Base-by-base conservation (phyloP, 1,284 basidiomycete species). In the Cryptococcus sp. region DNA sequence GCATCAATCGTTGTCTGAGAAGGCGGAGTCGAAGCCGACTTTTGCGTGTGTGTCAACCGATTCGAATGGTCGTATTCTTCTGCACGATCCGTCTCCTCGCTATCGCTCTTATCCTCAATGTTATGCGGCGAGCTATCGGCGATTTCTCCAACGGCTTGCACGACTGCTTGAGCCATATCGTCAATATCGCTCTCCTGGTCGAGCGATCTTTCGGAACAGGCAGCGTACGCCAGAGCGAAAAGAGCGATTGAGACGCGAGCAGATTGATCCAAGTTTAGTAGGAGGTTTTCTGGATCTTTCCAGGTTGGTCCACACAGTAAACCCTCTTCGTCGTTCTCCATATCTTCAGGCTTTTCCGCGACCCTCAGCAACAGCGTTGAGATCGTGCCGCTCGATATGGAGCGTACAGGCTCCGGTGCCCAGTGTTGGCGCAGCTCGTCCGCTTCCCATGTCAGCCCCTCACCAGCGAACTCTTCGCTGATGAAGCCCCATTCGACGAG, bases 401-500 rank as follows among this genome's bases (percentile, higher is more conserved):
- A 7, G 8, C 5, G 8, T 22, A n/a, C 22, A 22, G n/a, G n/a
- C 22, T 45, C 42, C 13, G 42, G n/a, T 6, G 22, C 15, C 10
- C 42, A 35, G 31, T 35, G 53, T 6, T 59, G 54, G 13, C 60
- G 22, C 16, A 74, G 49, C 17, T 71, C 68, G 10, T 65, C 52
- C 7, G 68, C 15, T 7, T 64, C 56, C 71, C 72, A 74, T 0
- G 59, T 64, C 7, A 71, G 40, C 2, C 73, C 75, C n/a, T 66
- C 57, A 13, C 68, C 74, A 3, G 65, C 55, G 40, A 60, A 66
- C 19, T 67, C 66, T n/a, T 59, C 62, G 5, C 54, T 59, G 6
- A 69, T 38, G 73, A 92, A 93, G 0, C 90, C 90, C 78, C 91
- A 93, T 57, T 85, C 86, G 31, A 81, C 81, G 38, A 91, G 80